These are phyloP conservation scores for Globisporangium perplexum DNA, from an alignment of 352 stramenopile genomes.

Conservation along the genomic window DNA sequence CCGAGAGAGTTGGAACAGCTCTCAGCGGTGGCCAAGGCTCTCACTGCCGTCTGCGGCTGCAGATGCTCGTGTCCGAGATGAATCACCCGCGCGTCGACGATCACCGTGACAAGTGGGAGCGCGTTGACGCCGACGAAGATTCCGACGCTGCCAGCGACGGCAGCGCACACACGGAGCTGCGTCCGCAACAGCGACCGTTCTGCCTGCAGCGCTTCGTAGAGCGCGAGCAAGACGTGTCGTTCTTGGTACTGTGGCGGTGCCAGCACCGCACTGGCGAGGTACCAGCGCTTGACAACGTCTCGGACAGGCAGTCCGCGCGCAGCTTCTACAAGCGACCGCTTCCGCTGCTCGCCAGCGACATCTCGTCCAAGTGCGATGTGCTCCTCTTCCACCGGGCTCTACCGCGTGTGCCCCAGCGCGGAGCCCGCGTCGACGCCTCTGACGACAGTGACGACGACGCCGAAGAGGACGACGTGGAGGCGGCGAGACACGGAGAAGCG, in stretches of 20 bases:
- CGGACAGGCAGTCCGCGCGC: slow-evolving; percentile 4
- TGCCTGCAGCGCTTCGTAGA: slow-evolving; percentile 38
- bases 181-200: slow-evolving; percentile 13
- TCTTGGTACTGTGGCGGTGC: slow-evolving; percentile 36
- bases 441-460: slow-evolving; percentile 3
- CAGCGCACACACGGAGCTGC: background rate
- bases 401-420: background rate
- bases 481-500: background rate
- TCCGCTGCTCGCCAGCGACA: slow-evolving; percentile 12
- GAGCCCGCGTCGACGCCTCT: background rate
- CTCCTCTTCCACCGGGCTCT: slow-evolving; percentile 5
- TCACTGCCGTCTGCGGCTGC: background rate
- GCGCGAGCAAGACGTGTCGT: slow-evolving; percentile 22
- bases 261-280: slow-evolving; percentile 4
- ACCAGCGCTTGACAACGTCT: slow-evolving; percentile 1
- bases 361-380: slow-evolving; percentile 17
- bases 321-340: slow-evolving; percentile 12
- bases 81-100: slow-evolving; percentile 14
- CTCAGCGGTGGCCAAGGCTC: too few relatives aligned
- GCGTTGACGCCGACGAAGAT: background rate
- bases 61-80: slow-evolving; percentile 41
- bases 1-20: too few relatives aligned
- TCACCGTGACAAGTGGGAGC: slow-evolving; percentile 5
- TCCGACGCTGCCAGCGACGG: background rate
- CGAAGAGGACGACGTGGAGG: slow-evolving; percentile 2